These are phyloP conservation scores for Wickerhamiella azyma DNA, from an alignment of 805 yeast species.

Conservation along the genomic window DNA sequence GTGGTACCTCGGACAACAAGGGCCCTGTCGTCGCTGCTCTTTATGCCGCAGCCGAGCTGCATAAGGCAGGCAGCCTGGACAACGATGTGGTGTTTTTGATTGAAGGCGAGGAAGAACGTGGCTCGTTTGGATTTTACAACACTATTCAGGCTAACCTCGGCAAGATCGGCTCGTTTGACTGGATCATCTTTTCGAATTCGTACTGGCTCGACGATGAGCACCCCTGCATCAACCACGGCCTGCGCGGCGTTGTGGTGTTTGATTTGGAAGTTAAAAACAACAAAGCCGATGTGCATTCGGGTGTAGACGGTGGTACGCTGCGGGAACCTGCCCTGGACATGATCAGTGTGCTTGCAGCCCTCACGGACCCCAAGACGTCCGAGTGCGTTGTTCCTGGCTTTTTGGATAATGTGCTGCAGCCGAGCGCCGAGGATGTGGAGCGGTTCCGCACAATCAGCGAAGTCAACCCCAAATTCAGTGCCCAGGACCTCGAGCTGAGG, in stretches of 20 bases:
- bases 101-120: conserved; percentile 95
- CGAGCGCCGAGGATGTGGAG: conserved; percentile 43
- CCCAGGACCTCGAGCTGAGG: conserved; percentile 47
- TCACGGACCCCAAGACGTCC: conserved; percentile 41
- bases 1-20: conserved; percentile 91
- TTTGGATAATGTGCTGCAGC: conserved; percentile 48
- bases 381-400: conserved; percentile 52
- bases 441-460: conserved; percentile 41
- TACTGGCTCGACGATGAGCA: conserved; percentile 83
- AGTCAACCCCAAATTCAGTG: conserved; percentile 25
- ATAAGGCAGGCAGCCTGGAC: conserved; percentile 36
- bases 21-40: conserved; percentile 85
- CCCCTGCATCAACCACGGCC: conserved; percentile 89
- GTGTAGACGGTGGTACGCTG: conserved; percentile 87
- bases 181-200: conserved; percentile 81
- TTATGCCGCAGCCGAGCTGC: conserved; percentile 68
- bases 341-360: conserved; percentile 51
- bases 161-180: conserved; percentile 59
- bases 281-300: conserved; percentile 84
- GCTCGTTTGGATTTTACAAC: conserved; percentile 71
- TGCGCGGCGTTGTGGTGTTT: conserved; percentile 81
- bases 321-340: conserved; percentile 84
- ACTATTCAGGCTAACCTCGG: conserved; percentile 36
- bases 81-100: conserved; percentile 70
- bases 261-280: conserved; percentile 58